phyloP scores from a whole-genome alignment of 2,329 filamentous ascomycete genomes.

The Botrytis fabae region DNA sequence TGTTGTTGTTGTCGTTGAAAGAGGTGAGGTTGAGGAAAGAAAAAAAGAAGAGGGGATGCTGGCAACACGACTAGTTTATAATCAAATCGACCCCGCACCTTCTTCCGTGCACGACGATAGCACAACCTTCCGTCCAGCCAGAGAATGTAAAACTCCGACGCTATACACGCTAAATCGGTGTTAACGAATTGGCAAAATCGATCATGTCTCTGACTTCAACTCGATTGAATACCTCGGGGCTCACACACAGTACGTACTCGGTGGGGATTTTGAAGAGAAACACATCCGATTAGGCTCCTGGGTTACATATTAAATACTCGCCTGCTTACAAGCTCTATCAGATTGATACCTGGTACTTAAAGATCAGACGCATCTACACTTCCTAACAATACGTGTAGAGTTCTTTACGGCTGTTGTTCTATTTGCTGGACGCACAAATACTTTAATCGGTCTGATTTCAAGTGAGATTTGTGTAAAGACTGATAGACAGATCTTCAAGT shows the following conservation, averaged over 20 bases:
- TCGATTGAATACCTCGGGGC: neutral
- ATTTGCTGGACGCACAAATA: neutral
- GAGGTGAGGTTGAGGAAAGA: neutral
- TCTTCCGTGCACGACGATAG: constrained; percentile 1
- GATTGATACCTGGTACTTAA: neutral
- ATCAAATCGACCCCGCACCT: neutral
- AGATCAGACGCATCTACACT: neutral
- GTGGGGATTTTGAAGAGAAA: too few relatives aligned
- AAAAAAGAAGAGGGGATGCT: neutral
- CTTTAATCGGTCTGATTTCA: neutral
- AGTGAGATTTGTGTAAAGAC: neutral
- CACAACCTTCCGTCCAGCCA: neutral
- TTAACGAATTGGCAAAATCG: neutral
- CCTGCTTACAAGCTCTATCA: neutral
- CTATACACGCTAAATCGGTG: neutral
- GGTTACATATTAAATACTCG: neutral
- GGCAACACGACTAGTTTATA: neutral
- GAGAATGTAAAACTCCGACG: neutral
- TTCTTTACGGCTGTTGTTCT: neutral
- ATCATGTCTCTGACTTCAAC: neutral
- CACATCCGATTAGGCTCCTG: neutral
- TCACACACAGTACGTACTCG: neutral
- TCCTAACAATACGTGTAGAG: neutral
- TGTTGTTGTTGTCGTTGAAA: neutral
- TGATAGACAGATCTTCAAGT: neutral